Base-by-base conservation (phyloP, 805 yeast species). In the Hanseniaspora osmophila region DNA sequence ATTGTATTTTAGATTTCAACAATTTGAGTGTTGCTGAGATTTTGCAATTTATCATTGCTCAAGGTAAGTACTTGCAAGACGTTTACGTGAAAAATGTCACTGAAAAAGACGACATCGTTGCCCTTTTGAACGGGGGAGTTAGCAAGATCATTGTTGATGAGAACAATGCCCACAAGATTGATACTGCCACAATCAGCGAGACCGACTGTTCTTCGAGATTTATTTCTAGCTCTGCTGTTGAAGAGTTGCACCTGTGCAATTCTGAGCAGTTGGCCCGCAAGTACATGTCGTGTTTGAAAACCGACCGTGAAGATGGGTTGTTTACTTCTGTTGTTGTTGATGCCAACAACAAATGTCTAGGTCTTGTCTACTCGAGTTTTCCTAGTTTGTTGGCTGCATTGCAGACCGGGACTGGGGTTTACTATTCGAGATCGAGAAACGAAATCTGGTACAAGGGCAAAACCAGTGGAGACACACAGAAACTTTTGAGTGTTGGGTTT, bases 391-490 rank as follows among this genome's bases (percentile, higher is more conserved):
- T 73, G 40, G 88, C 83, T 55, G 92, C 97, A 11, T 74, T 92
- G 53, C 76, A 75, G 49, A 80, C 84, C 18, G 73, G 76, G 43
- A 77, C 84, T 10, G 98, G 98, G 47, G 95, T 92, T 2, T 92
- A 92, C 64, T 96, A 83, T 63, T 85, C 96, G 9, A 80, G 98
- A 55, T 68, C 73, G 46, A 79, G 82, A 56, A 78, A 85, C 49
- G 97, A 94, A 40, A 71, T 92, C 48, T 92, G 98, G 98, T 83
- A 80, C 62, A 92, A 92, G 63, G 98, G 98, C 30, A 81, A 82
- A 46, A 84, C 96, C 1, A 83, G 95, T n/a, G 98, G 98, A 17
- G 94, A 95, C 44, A 84, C 94, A 1, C 98, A 92, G 66, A 70
- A 71, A 52, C 70, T 92, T 42, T 52, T 82, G 19, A 65, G 70